phyloP scores from a whole-genome alignment of 495 filamentous ascomycete species.

The Tuber magnatum region DNA sequence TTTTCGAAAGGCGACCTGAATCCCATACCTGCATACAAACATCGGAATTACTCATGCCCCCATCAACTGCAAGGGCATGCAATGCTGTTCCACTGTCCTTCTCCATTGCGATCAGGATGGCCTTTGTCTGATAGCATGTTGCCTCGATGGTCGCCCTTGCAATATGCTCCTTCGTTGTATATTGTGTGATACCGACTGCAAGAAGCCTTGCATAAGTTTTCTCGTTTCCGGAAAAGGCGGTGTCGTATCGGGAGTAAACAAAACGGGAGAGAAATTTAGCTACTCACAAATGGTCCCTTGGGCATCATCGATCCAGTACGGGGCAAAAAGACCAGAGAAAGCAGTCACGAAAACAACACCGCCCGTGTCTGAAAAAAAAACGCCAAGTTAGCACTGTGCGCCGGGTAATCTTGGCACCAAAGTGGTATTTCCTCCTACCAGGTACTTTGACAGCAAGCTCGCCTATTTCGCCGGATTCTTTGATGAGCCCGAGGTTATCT shows the following conservation, averaged over 20 bases:
- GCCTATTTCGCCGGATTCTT: conserved; percentile 68
- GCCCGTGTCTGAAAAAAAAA: conserved; percentile 57
- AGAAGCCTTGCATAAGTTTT: conserved; percentile 12
- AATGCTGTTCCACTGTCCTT: conserved; percentile 76
- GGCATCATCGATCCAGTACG: conserved; percentile 98
- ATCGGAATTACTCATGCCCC: conserved; percentile 89
- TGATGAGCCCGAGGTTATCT: conserved; percentile 81
- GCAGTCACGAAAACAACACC: conserved; percentile 93
- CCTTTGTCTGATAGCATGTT: conserved; percentile 90
- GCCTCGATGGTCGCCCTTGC: conserved; percentile 91
- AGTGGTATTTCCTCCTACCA: conserved; percentile 16
- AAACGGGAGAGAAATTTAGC: not conserved
- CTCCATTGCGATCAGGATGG: conserved; percentile 91
- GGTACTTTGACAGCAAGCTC: conserved; percentile 72
- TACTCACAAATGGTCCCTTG: conserved; percentile 77
- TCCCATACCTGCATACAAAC: conserved; percentile 77
- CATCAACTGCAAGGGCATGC: conserved; percentile 75
- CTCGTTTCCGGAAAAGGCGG: not conserved
- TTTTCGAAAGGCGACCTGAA: conserved; percentile 9
- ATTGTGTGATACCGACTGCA: conserved; percentile 78
- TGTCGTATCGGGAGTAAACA: conserved; percentile 18
- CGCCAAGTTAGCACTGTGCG: not conserved
- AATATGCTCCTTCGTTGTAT: conserved; percentile 83
- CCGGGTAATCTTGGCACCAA: conserved; percentile 4
- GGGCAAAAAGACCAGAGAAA: conserved; percentile 91